Percentiles rank a stretch among this genome's conserved stretches.
Evolutionary conservation across 2,329 filamentous ascomycete species (phyloP).

Genomic region (Hortaea sp.): DNA sequence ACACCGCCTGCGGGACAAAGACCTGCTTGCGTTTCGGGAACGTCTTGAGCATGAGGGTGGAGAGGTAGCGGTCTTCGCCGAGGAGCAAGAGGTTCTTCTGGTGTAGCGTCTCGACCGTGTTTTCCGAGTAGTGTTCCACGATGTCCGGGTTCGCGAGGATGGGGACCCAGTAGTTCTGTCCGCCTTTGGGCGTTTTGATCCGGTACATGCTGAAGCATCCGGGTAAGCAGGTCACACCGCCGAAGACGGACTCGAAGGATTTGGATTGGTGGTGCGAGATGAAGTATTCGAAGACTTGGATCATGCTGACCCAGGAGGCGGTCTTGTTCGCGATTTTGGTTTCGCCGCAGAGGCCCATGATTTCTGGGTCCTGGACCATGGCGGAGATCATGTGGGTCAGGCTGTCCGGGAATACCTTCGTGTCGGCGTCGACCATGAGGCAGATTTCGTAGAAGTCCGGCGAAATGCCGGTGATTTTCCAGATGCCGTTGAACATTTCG

Average conservation of each 20-base stretch:
- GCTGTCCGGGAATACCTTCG: constrained; percentile 97
- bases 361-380: constrained; percentile 97
- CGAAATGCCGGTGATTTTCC: constrained; percentile 96
- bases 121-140: constrained; percentile 98
- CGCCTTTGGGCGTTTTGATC: constrained; percentile 97
- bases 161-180: constrained; percentile 98
- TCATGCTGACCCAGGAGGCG: constrained; percentile 88
- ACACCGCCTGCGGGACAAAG: constrained; percentile 95
- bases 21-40: constrained; percentile 99
- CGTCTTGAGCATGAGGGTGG: constrained; percentile 94
- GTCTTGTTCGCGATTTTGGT: constrained; percentile 99
- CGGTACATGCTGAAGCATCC: constrained; percentile 99
- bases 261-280: constrained; percentile 96
- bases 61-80: constrained; percentile 89
- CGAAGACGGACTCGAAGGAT: constrained; percentile 96
- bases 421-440: constrained; percentile 98
- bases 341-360: constrained; percentile 98
- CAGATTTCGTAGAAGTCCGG: constrained; percentile 97
- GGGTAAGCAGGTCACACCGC: constrained; percentile 95
- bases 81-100: constrained; percentile 91
- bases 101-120: constrained; percentile 95
- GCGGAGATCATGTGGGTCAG: constrained; percentile 98
- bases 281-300: constrained; percentile 99
- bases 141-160: constrained; percentile 97
- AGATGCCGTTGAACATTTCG: constrained; percentile 98